phyloP scores from a whole-genome alignment of 139 green algal genomes.

The Closterium sp. region DNA sequence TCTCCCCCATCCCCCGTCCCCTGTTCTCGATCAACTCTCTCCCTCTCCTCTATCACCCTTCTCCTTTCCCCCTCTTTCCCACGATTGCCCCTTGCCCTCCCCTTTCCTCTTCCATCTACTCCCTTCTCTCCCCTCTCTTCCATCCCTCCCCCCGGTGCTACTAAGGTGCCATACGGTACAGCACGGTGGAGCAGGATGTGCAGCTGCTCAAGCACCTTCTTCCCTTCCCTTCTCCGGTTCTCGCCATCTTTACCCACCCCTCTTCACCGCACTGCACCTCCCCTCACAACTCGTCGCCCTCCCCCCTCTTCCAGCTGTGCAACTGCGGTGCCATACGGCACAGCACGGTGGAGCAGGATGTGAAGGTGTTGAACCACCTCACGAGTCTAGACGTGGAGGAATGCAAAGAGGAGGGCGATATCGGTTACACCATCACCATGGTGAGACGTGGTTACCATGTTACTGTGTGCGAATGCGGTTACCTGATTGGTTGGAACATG shows the following conservation, averaged over 20 bases:
- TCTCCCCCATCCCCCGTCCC: not conserved
- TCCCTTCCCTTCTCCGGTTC: not conserved
- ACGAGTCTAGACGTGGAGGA: not conserved
- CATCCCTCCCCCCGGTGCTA: not conserved
- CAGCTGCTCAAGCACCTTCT: not conserved
- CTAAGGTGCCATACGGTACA: not conserved
- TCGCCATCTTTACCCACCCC: not conserved
- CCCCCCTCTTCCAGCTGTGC: not conserved
- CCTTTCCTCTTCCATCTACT: no score
- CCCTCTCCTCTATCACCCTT: not conserved
- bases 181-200: not conserved
- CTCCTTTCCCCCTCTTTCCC: not conserved
- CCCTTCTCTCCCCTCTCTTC: no score
- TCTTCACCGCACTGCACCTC: not conserved
- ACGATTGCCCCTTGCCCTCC: no score
- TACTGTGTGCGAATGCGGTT: no score
- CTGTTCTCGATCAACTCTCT: not conserved
- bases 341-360: not conserved
- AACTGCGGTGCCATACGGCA: not conserved
- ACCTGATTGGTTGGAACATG: no score
- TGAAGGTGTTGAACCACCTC: not conserved
- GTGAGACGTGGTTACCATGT: not conserved
- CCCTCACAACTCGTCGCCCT: no score
- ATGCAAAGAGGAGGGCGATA: not conserved
- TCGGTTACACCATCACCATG: not conserved